These are phyloP conservation scores for Gossypium bickii DNA, from an alignment of 345 rosid species.

Conservation along the genomic window DNA sequence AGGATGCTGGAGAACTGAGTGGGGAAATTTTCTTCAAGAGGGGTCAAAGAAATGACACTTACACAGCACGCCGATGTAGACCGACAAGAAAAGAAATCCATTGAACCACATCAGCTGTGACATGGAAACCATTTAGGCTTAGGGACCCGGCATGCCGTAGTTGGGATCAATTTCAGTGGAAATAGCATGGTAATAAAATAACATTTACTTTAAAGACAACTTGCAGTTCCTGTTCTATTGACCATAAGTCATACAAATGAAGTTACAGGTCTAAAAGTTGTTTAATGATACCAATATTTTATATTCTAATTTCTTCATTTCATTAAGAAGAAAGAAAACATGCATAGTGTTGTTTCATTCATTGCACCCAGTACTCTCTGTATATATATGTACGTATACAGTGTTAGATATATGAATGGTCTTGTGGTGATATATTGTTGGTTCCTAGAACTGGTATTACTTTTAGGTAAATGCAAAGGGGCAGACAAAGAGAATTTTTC, in stretches of 20 bases:
- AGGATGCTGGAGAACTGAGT: too few species aligned
- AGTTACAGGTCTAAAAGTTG: background rate
- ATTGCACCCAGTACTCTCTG: background rate
- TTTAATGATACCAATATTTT: background rate
- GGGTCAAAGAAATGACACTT: too few species aligned
- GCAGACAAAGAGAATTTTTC: background rate
- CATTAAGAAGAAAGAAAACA: too few species aligned
- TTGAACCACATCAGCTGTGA: conserved; percentile 34
- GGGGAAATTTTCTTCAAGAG: too few species aligned
- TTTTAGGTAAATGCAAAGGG: background rate
- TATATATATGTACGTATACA: too few species aligned
- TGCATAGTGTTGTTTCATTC: background rate
- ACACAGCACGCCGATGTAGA: too few species aligned
- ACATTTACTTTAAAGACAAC: background rate
- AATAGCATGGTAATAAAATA: background rate
- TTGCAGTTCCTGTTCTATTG: background rate
- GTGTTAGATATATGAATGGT: background rate
- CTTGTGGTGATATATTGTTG: background rate
- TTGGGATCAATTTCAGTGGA: background rate
- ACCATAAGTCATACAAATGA: background rate
- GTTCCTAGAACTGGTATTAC: background rate
- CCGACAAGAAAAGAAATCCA: conserved; percentile 4
- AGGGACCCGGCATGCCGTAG: background rate
- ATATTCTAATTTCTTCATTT: too few species aligned
- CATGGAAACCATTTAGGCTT: conserved; percentile 34